Evolutionary conservation across 148 eudicot species (phyloP).

Genomic region (Arbutus unedo): DNA sequence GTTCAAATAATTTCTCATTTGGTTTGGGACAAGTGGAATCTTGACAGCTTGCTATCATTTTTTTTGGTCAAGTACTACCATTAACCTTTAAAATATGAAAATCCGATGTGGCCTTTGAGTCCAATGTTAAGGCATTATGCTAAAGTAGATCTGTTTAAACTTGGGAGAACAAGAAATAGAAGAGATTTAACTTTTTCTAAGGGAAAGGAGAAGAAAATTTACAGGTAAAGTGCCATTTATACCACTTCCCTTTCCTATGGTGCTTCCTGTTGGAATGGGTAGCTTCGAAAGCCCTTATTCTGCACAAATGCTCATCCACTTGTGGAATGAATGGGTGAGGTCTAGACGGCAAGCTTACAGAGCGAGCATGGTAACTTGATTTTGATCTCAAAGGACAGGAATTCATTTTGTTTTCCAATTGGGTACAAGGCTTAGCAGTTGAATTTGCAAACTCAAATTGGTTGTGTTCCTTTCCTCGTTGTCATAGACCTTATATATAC

Average conservation of each 20-base stretch:
- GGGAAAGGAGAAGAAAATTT: background rate
- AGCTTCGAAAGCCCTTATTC: conserved; percentile 34
- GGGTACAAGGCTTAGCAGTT: background rate
- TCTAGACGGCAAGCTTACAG: conserved; percentile 29
- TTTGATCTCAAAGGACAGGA: conserved; percentile 23
- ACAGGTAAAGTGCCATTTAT: conserved; percentile 8
- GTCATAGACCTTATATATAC: background rate
- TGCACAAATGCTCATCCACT: conserved; percentile 29
- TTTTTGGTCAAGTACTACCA: background rate
- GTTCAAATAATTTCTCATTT: background rate
- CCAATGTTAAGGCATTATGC: background rate
- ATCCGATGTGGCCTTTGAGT: background rate
- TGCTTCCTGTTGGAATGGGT: conserved; percentile 13
- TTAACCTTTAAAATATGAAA: background rate
- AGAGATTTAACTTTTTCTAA: background rate
- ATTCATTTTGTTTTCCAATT: conserved; percentile 14
- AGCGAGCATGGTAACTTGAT: conserved; percentile 22
- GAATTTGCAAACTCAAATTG: background rate
- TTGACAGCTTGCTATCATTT: conserved; percentile 1
- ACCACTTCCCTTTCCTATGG: background rate
- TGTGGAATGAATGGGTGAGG: conserved; percentile 27
- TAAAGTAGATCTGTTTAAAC: background rate
- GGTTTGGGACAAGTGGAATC: conserved; percentile 5
- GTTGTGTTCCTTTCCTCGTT: background rate
- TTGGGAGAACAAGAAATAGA: background rate